Evolutionary conservation across 2,329 filamentous ascomycete genomes (phyloP), one percentile per base, ranked within the genome.

Genomic region (Phaeosphaeriaceae sp.): DNA sequence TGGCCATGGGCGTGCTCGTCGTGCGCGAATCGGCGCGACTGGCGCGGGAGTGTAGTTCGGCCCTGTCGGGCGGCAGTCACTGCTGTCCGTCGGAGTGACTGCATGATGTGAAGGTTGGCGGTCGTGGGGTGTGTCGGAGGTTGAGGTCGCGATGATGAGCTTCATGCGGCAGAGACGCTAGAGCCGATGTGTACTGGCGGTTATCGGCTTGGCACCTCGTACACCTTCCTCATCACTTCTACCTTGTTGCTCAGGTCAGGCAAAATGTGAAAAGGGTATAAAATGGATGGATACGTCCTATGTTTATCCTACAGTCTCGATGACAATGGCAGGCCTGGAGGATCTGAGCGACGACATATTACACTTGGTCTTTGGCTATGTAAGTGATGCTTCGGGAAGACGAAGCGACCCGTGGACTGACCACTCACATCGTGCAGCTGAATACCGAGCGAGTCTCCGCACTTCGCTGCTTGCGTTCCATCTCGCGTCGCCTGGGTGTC

Each of bases 71-170:
- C 76, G 72, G 79, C 75, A 65, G 76, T 70, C 51, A 74, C 68
- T 62, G 79, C 78, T 73, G 76, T 79, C 72, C 79, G 74, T 68
- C 77, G 78, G 61, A 81, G 68, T 64, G 80, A 72, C 72, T 82
- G 80, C 81, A 83, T 83, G 22, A 63, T 70, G 71, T 58, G 58
- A 58, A 60, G 54, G 57, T 67, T 60, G 61, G 63, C 57, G 58
- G 67, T 57, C 47, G 64, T 71, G 57, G 64, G 61, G 54, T 63
- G 54, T 45, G 57, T 31, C 41, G 44, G 51, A 60, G 59, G 62
- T 69, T 57, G 51, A 60, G 59, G 62, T 69, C 56, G 66, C 65
- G 51, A 68, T 71, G 69, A 67, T 71, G 69, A 67, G 72, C 69
- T 73, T 71, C 62, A 58, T n/a, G 63, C 46, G 46, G 13, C 31